Base-by-base conservation (phyloP, 352 stramenopile genomes). In the Phytophthora pinifolia region DNA sequence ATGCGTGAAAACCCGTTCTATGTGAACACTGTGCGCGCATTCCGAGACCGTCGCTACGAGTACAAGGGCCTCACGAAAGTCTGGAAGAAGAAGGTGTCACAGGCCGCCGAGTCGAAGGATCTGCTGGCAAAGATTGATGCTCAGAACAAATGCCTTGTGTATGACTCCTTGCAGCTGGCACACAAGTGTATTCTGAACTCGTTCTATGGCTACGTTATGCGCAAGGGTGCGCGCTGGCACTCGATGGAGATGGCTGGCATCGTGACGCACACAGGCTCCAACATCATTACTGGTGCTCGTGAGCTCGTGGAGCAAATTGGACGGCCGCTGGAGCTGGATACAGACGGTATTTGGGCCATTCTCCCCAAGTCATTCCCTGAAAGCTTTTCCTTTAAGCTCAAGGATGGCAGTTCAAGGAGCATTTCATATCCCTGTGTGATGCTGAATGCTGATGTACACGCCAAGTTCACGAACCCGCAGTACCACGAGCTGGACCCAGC, bases 111-210 rank as follows among this genome's bases (percentile, higher is more conserved):
- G 32, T 69, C 79, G n/a, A 74, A 94, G 31, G 88, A 89, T 18
- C 56, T 93, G 18, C 64, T 94, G 29, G 74, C 67, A 15, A 98
- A 98, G 54, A 89, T 88, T 38, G 83, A 94, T 39, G 88, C 88
- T 0, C 74, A 85, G 33, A 92, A 89, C 49, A 97, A 96, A 66
- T 88, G 76, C 34, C 72, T 93, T n/a, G 83, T 96, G 33, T 99
- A 99, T 65, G 98, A 99, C 63, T 99, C 96, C 9, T 77, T 99
- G 10, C 98, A 99, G 82, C 84, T 99, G 15, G 98, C 98, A 5
- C 98, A 99, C 80, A 99, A 99, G 75, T 99, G 98, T 77, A 99
- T 99, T 70, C 72, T 99, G 1, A 99, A 99, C 67, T 92, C 84
- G 25, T 99, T 99, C 62, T 99, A 99, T 61, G 98, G 98, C 10